These are phyloP conservation scores for Aureobasidium sp. DNA, from an alignment of 2,329 filamentous ascomycete genomes.

Conservation along the genomic window DNA sequence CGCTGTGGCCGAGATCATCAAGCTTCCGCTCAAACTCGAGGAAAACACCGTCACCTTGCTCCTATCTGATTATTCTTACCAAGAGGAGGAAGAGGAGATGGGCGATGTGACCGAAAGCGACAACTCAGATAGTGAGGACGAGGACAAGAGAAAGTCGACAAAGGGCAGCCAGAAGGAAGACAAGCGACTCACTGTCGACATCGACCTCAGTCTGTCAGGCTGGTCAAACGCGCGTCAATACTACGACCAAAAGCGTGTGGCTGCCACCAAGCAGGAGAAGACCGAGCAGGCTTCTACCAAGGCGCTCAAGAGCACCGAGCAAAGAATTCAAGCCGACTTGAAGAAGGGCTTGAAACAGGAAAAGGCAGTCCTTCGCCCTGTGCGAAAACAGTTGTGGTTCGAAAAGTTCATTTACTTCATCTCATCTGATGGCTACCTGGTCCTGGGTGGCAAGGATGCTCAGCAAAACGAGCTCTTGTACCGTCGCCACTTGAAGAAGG, in stretches of 20 bases:
- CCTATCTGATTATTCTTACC: conserved; percentile 60
- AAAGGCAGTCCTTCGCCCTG: conserved; percentile 74
- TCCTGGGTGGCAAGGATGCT: conserved; percentile 76
- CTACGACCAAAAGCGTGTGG: conserved; percentile 78
- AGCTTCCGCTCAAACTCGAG: conserved; percentile 77
- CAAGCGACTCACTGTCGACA: conserved; percentile 61
- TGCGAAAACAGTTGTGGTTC: conserved; percentile 84
- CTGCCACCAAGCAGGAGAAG: conserved; percentile 78
- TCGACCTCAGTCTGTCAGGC: conserved; percentile 71
- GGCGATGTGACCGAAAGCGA: conserved; percentile 59
- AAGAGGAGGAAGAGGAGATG: conserved; percentile 47
- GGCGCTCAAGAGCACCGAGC: conserved; percentile 81
- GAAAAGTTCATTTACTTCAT: conserved; percentile 97
- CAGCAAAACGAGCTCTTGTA: conserved; percentile 93
- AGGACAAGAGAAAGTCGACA: conserved; percentile 23
- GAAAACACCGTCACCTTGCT: conserved; percentile 80
- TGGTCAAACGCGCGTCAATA: conserved; percentile 90
- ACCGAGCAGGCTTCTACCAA: conserved; percentile 72
- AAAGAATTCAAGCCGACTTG: conserved; percentile 76
- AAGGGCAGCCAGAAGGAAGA: conserved; percentile 22
- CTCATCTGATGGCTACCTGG: conserved; percentile 88
- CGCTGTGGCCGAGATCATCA: conserved; percentile 77
- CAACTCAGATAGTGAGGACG: conserved; percentile 51
- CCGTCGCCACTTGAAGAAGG: conserved; percentile 72
- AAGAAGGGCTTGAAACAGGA: conserved; percentile 87